Evolutionary conservation across 768 basidiomycete species (phyloP), one percentile per base, ranked within the genome.

Genomic region (Coprinellus aureogranulatus): DNA sequence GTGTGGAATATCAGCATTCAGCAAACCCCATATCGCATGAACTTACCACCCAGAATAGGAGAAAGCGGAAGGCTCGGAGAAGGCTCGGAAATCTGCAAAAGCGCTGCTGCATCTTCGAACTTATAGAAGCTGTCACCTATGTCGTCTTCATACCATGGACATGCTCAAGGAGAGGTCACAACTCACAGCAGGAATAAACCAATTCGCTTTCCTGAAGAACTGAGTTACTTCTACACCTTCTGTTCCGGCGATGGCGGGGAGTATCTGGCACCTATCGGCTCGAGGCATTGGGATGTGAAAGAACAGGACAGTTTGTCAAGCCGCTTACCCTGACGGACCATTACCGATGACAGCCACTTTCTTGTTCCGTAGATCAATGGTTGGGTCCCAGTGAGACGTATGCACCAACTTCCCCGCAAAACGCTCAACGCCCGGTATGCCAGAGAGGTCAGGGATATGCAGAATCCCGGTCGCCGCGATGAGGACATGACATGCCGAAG

Each of bases 351-450:
- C 40, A 20, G 53, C 59, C 25, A 59, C 59, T 12, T 22, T 31
- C 40, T 55, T 59, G n/a, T 54, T 63, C 16, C 53, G 59, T 1
- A 67, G 55, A 28, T 65, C 64, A 16, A 65, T 42, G 1, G 39
- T 39, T 2, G 55, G 46, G 12, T 67, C 62, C 67, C 67, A 67
- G 5, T 49, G 25, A 6, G 67, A 64, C 6, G 63, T 62, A 41
- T 67, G 67, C 11, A 67, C 27, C 1, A 64, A 49, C 11, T 26
- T 47, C 2, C 67, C 67, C 47, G 64, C 59, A 53, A 56, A 67
- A 1, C 42, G 47, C 3, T 59, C 25, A 2, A 67, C 53, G 20
- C 67, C 64, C 16, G 62, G 61, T 9, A 67, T 62, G 2, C 54
- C 44, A 23, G 45, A 20, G 12, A 57, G 23, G 18, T 26, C 22